Evolutionary conservation across 768 basidiomycete species (phyloP), one percentile per base, ranked within the genome.

Genomic region (Psilocybe tampanensis): DNA sequence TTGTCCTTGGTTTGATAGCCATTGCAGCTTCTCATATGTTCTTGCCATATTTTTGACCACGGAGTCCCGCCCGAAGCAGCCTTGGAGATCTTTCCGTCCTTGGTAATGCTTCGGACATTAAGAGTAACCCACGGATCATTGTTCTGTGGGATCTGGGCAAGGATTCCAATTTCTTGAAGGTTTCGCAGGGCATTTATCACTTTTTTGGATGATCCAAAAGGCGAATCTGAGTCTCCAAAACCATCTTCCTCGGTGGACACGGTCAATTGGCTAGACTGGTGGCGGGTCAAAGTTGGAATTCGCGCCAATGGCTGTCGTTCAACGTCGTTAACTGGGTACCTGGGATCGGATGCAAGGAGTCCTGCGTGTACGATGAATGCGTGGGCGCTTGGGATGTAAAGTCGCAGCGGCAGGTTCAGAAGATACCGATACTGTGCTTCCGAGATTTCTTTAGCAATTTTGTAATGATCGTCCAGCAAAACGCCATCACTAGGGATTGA

Each of bases 361-460:
- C 95, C 95, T 1, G 86, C 95, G 62, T 97, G 94, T 1, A 88
- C 91, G 45, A 95, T 78, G 72, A 86, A 86, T 0, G 86, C 72
- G 65, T 95, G 92, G 2, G 89, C 82, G 2, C 80, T 79, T 0
- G 94, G 92, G 15, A 90, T 72, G 66, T 96, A 86, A 8, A 95
- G 75, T 47, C 80, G 77, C 26, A 94, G 74, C 0, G 95, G 95
- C 0, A 94, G 73, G n/a, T 81, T 74, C 26, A 83, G 69, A 24
- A 97, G 79, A 69, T 95, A 98, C n/a, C 75, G 63, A 60, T 86
- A 91, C 47, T 94, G 80, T 2, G 68, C 69, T 17, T 67, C 67
- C n/a, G 85, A 74, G 78, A 95, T 82, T 44, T 77, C 80, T 47
- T 79, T 80, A 0, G 95, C 95, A 54, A 93, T 72, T 61, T 73